Evolutionary conservation across 805 yeast genomes (phyloP), one percentile per base, ranked within the genome.

Genomic region (Saitoella complicata): DNA sequence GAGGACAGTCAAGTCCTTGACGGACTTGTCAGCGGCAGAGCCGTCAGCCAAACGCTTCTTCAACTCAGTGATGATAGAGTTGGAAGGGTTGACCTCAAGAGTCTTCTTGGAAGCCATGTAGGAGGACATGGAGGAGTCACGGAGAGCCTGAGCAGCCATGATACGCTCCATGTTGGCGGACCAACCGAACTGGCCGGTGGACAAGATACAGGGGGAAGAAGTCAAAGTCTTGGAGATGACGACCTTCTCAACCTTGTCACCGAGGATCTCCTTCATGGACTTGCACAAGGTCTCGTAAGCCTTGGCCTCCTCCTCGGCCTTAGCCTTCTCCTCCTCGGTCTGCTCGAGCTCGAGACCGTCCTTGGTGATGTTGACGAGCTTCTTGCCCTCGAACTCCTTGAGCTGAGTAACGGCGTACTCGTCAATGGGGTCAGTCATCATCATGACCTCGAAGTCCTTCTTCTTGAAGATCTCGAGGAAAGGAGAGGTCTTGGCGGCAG

Each of bases 121-220:
- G 52, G 95, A 78, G 38, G 97, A 86, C 98, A 91, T 91, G 58
- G 94, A 76, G 58, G 94, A 83, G 69, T 91, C 98, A 75, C 97
- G 86, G 62, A 91, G 74, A 59, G 99, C 98, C 76, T 91, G 99
- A 51, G 98, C 98, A 77, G 91, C 91, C 99, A 91, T 91, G 77
- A 91, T 91, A 81, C 98, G 88, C 76, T 91, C 99, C 98, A 91
- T 91, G 77, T 91, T 91, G 62, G 99, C 99, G 57, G 98, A 91
- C 99, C 99, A 91, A 68, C 99, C 98, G 68, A 91, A 91, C 75
- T 91, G 97, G 58, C 96, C 97, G 57, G 98, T 91, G 78, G 98
- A 86, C 67, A 91, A 91, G 58, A 98, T 98, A 67, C 98, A 98
- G 68, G 99, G 99, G 48, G 97, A 87, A 63, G 87, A 96, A 59